These are phyloP conservation scores for Oidiodendron maius DNA, from an alignment of 495 filamentous ascomycete genomes.

Conservation along the genomic window DNA sequence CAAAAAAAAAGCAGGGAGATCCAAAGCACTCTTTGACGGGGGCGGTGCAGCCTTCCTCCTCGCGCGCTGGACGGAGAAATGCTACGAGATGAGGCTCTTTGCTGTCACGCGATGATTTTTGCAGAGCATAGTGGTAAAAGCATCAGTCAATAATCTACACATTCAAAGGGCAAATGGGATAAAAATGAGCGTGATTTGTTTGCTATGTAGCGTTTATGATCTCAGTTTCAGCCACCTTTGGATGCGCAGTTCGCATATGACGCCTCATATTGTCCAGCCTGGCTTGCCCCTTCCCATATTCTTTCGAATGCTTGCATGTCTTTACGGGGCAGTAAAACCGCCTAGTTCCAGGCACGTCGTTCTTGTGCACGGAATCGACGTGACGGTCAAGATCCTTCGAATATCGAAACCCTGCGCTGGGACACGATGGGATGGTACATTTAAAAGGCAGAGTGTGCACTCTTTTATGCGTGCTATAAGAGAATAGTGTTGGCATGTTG, in stretches of 20 bases:
- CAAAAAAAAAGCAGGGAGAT: too few species aligned
- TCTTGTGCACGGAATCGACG: conserved; percentile 5
- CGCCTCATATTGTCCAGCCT: conserved; percentile 5
- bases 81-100: too few species aligned
- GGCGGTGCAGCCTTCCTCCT: too few species aligned
- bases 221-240: not conserved
- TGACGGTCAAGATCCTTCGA: conserved; percentile 4
- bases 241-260: conserved; percentile 7
- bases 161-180: too few species aligned
- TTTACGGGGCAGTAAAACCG: conserved; percentile 7
- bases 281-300: conserved; percentile 1
- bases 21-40: too few species aligned
- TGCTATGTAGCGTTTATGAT: too few species aligned
- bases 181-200: too few species aligned
- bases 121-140: too few species aligned
- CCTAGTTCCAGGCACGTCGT: conserved; percentile 3
- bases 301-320: conserved; percentile 8
- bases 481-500: not conserved
- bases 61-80: too few species aligned
- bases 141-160: too few species aligned
- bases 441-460: conserved; percentile 3
- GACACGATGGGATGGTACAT: conserved; percentile 4
- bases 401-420: conserved; percentile 4
- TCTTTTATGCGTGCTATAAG: conserved; percentile 6
- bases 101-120: too few species aligned